Conservation (phyloP, 2,329 filamentous ascomycete species). For the Tolypocladium pustulatum region DNA sequence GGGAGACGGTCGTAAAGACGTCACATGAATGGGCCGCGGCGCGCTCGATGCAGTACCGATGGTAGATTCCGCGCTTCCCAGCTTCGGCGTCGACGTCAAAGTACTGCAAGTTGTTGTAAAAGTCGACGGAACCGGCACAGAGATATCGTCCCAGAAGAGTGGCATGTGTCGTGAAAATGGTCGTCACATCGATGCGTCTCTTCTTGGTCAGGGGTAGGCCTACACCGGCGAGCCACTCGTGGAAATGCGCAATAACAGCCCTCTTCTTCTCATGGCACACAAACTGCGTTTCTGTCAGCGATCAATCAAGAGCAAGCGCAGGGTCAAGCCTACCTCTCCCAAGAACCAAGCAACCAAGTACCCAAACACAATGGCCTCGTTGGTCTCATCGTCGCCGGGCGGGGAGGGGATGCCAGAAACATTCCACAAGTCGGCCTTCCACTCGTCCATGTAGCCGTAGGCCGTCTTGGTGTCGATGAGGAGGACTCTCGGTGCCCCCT, state of each 20-base stretch:
- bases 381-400: slow-evolving; percentile 84
- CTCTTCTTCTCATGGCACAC: slow-evolving; percentile 85
- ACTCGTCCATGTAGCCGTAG: slow-evolving; percentile 85
- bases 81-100: slow-evolving; percentile 96
- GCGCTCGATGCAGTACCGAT: slow-evolving; percentile 95
- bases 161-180: slow-evolving; percentile 97
- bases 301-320: background rate
- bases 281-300: slow-evolving; percentile 46
- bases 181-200: slow-evolving; percentile 90
- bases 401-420: slow-evolving; percentile 89
- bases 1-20: slow-evolving; percentile 97
- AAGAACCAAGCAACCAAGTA: slow-evolving; percentile 97
- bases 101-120: slow-evolving; percentile 97
- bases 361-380: slow-evolving; percentile 94
- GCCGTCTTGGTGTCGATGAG: slow-evolving; percentile 93
- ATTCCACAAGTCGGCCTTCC: slow-evolving; percentile 95
- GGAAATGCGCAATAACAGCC: slow-evolving; percentile 95
- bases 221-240: slow-evolving; percentile 96
- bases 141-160: slow-evolving; percentile 92
- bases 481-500: slow-evolving; percentile 85
- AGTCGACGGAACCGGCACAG: slow-evolving; percentile 93
- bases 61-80: slow-evolving; percentile 96
- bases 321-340: slow-evolving; percentile 61
- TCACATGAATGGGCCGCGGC: slow-evolving; percentile 85
- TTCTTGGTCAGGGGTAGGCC: slow-evolving; percentile 86